Conservation (phyloP, 345 rosid species). For the Salix suchowensis region DNA sequence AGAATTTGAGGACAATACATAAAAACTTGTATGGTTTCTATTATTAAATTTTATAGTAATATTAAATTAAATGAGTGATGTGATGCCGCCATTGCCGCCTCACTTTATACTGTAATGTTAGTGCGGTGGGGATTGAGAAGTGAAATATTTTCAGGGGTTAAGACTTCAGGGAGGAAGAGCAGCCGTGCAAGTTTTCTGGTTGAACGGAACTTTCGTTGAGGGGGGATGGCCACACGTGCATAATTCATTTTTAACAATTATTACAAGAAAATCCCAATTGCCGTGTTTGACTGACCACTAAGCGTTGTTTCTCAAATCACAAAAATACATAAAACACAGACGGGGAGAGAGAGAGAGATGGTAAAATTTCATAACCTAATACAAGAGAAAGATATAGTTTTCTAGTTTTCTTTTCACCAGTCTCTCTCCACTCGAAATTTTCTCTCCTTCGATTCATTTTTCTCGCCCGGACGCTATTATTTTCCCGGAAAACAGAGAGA, state of each 20-base stretch:
- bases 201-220: constrained; percentile 9
- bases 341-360: not conserved
- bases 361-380: not conserved
- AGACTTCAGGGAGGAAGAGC: not conserved
- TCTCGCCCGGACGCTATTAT: constrained; percentile 20
- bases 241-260: not conserved
- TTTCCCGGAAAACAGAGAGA: constrained; percentile 15
- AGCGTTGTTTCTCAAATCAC: not conserved
- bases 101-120: not conserved
- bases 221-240: constrained; percentile 16
- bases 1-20: too few relatives aligned
- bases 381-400: not conserved
- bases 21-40: too few relatives aligned
- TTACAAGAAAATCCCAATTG: constrained; percentile 19
- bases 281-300: constrained; percentile 56
- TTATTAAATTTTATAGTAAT: too few relatives aligned
- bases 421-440: not conserved
- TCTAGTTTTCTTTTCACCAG: too few relatives aligned
- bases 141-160: not conserved
- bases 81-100: too few relatives aligned
- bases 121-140: not conserved
- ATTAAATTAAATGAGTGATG: too few relatives aligned
- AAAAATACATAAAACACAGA: not conserved
- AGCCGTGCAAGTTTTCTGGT: constrained; percentile 12
- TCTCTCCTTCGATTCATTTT: constrained; percentile 1